A percentile compares a stretch with the other conserved stretches of the same genome.
Evolutionary conservation across 2,329 filamentous ascomycete genomes (phyloP).

Genomic region (Tolypocladium ophioglossoides): DNA sequence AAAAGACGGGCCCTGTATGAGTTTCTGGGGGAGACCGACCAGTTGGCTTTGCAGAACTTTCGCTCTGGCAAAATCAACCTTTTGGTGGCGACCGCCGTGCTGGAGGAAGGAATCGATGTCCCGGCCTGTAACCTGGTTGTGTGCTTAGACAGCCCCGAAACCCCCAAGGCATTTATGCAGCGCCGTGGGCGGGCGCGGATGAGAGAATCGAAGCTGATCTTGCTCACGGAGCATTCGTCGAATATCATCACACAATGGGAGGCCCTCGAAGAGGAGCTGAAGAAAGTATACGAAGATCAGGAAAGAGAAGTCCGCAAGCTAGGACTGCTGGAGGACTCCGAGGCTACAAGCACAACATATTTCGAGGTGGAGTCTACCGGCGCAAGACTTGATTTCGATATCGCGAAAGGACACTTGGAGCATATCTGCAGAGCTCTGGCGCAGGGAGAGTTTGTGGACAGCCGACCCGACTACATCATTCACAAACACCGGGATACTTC

Average conservation of each 20-base stretch:
- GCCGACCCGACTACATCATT: conserved; percentile 57
- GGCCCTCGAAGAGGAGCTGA: conserved; percentile 63
- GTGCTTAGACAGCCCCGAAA: conserved; percentile 40
- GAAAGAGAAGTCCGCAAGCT: conserved; percentile 37
- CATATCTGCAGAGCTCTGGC: conserved; percentile 67
- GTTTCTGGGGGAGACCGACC: conserved; percentile 19
- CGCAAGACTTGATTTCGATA: conserved; percentile 61
- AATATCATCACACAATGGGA: conserved; percentile 43
- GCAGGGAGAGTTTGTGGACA: conserved; percentile 48
- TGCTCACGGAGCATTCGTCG: conserved; percentile 27
- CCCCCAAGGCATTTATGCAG: conserved; percentile 48
- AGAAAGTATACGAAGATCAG: conserved; percentile 55
- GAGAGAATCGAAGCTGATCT: conserved; percentile 37
- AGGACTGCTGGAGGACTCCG: conserved; percentile 34
- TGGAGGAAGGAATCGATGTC: conserved; percentile 60
- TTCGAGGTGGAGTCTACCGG: conserved; percentile 34
- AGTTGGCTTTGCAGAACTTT: conserved; percentile 34
- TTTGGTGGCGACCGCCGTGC: conserved; percentile 51
- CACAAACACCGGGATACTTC: conserved; percentile 21
- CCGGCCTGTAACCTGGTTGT: conserved; percentile 52
- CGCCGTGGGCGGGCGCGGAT: conserved; percentile 42
- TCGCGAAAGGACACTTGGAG: conserved; percentile 64
- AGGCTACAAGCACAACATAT: conserved; percentile 10
- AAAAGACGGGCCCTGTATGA: conserved; percentile 31
- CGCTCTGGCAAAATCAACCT: conserved; percentile 43